Base-by-base conservation (phyloP, 306 rosid genomes). In the cucumber (Cucumis sativus) region DNA sequence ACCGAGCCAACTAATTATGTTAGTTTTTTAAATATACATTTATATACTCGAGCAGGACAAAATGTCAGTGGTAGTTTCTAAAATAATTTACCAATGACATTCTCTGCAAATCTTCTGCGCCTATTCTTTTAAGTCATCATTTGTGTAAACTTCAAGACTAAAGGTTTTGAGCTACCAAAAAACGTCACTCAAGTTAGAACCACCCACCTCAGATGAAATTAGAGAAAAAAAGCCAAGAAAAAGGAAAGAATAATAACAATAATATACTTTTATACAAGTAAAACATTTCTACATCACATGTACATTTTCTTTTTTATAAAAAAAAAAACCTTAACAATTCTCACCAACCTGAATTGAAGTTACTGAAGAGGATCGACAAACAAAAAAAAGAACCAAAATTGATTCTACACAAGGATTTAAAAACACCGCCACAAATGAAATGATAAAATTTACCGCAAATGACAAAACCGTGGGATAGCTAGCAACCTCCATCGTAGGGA, bases 391-490 rank as follows among this genome's bases (percentile, higher is more conserved):
- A 79, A 71, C 66, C 86, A 89, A 85, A 88, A 88, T 75, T 87
- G 86, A 59, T 79, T 54, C 79, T 85, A 59, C 90, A 75, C 76
- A 85, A 25, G 43, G 84, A 33, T 69, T 85, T 59, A 83, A 78
- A 82, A 84, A 2, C 85, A 77, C 58, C 51, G 76, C 82, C 61
- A 40, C 55, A 67, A 17, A 35, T 14, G 57, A 45, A 49, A 23
- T 16, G 62, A 51, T 51, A 5, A 70, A 47, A 47, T 70, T 70
- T 23, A 49, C 76, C 40, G 59, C 21, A 47, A 25, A 47, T 25
- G 41, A 49, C 15, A 59, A 16, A 71, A 47, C 15, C 57, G 39
- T 71, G 37, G 76, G 60, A 67, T 52, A 16, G 20, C 10, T 71
- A 47, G 57, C 59, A 71, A 49, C 39, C 60, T 21, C 76, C 76